Evolutionary conservation across 345 rosid species (phyloP), one percentile per base, ranked within the genome.

Genomic region (Eutrema heterophyllum): DNA sequence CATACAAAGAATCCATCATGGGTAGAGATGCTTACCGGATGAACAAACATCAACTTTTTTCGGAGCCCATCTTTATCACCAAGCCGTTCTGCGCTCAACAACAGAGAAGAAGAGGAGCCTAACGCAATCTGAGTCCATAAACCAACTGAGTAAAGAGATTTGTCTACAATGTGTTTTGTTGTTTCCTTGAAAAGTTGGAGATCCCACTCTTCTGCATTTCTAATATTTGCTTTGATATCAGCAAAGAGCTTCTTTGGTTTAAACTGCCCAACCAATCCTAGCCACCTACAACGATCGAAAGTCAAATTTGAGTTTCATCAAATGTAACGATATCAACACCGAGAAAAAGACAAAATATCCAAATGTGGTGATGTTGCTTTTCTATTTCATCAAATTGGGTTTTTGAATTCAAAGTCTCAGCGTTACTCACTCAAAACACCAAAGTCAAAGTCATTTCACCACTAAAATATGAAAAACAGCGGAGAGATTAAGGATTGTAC

Each of bases 171-270:
- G 76, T 80, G 92, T 80, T 84, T 91, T 2, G 92, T 84, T 6
- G 81, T 80, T 15, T 85, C 84, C 35, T 71, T 85, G 15, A 89
- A 68, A 33, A 82, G 78, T 33, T 83, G 70, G 13, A 79, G 78
- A 64, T 88, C 85, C 82, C 85, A 78, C 14, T 83, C 90, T 50
- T 83, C 87, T 40, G 84, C 80, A 18, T 70, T 86, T 7, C 68
- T 76, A 46, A 87, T 51, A 39, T 91, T 93, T 21, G 68, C 52
- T 83, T 75, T 90, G 55, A 90, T 84, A 43, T 84, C 82, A 15
- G 91, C 43, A 21, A 90, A 78, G 56, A 93, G 79, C 74, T 87
- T 93, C 87, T 72, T 84, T 5, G 97, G 98, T 51, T 88, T 87
- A 56, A 93, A 81, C 73, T 87, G 93, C 55, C 92, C 97, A 69